Conservation (phyloP, 2,329 filamentous ascomycete species). For the Diaporthe ampelina region DNA sequence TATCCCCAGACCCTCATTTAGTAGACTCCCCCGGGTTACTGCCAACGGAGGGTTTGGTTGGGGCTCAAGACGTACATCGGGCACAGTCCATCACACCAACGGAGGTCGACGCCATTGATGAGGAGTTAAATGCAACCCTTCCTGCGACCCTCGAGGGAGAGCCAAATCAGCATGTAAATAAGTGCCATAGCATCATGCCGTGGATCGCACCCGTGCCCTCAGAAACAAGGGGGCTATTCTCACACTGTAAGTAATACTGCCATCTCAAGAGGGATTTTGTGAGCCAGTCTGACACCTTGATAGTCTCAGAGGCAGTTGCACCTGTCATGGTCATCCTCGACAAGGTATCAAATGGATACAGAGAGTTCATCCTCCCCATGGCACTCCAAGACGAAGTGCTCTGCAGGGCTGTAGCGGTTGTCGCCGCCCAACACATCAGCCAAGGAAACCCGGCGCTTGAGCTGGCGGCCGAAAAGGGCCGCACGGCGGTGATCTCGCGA, state of each 20-base stretch:
- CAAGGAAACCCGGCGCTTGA: conserved; percentile 1
- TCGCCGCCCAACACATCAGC: conserved; percentile 20
- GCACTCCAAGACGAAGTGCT: conserved; percentile 24
- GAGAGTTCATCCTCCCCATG: conserved; percentile 18
- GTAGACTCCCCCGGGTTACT: accelerated
- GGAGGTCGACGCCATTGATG: neutral
- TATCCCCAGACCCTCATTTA: neutral
- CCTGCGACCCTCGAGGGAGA: neutral
- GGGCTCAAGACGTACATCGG: neutral
- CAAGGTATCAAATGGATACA: conserved; percentile 13
- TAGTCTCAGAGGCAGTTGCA: conserved; percentile 10
- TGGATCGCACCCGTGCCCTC: neutral
- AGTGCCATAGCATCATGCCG: neutral
- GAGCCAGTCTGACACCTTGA: neutral
- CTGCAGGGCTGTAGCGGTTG: conserved; percentile 3
- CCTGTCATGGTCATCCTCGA: conserved; percentile 25
- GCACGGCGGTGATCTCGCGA: conserved; percentile 6
- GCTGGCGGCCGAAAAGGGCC: conserved; percentile 4
- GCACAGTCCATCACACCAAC: neutral
- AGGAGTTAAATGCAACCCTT: neutral
- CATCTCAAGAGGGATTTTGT: accelerated
- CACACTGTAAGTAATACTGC: neutral
- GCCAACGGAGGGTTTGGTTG: neutral
- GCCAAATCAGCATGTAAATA: neutral
- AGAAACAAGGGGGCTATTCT: neutral